Conservation (phyloP, 2,329 filamentous ascomycete genomes). For the Hypoxylon sp. region DNA sequence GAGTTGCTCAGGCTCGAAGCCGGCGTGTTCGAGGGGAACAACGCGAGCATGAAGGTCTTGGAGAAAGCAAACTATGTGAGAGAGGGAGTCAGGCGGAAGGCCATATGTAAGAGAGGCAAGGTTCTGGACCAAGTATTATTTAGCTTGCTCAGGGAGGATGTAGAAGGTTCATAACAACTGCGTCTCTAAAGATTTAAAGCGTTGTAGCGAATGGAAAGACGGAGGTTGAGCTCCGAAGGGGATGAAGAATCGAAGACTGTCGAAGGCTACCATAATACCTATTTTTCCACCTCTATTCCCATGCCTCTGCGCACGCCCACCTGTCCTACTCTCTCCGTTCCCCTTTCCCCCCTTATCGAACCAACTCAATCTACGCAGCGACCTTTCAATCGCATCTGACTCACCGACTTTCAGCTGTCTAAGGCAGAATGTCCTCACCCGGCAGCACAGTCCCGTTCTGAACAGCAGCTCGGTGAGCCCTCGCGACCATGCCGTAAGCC, state of each 20-base stretch:
- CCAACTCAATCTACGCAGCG: neutral
- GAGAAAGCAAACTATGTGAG: constrained; percentile 57
- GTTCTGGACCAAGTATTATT: constrained; percentile 55
- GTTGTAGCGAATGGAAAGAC: neutral
- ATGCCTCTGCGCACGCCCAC: neutral
- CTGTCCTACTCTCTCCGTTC: neutral
- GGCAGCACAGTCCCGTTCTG: constrained; percentile 69
- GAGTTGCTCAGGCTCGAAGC: constrained; percentile 59
- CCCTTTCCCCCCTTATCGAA: neutral
- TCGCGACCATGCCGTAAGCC: constrained; percentile 72
- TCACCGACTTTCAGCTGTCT: neutral
- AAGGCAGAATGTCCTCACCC: constrained; percentile 60
- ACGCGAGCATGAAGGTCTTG: constrained; percentile 59
- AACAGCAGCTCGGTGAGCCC: constrained; percentile 71
- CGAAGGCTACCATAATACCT: neutral
- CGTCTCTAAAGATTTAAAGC: neutral
- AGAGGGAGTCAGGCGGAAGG: constrained; percentile 60
- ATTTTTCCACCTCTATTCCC: neutral
- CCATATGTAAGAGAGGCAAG: constrained; percentile 58
- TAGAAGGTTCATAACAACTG: constrained; percentile 24
- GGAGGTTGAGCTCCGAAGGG: neutral
- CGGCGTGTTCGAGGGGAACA: constrained; percentile 54
- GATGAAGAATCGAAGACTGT: constrained; percentile 15
- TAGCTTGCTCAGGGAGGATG: constrained; percentile 56
- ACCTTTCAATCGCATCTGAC: neutral